Percentiles rank a stretch among this genome's conserved stretches.
These are phyloP conservation scores for Flaveria brownii DNA, from an alignment of 129 eudicot genomes.

Conservation along the genomic window DNA sequence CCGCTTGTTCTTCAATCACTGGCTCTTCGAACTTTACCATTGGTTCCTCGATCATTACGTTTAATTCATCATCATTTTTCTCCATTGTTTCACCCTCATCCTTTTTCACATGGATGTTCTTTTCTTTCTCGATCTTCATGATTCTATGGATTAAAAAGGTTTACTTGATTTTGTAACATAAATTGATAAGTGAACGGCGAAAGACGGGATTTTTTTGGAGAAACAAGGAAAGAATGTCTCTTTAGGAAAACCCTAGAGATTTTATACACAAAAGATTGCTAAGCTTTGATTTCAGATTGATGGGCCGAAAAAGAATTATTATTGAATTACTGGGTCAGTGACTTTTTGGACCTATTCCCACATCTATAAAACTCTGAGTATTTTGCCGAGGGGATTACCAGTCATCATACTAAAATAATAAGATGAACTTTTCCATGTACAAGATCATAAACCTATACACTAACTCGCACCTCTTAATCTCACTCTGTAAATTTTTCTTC, in stretches of 20 bases:
- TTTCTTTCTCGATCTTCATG: conserved; percentile 10
- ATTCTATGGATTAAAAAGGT: background rate
- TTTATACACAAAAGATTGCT: background rate
- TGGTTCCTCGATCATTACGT: background rate
- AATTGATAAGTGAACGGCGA: background rate
- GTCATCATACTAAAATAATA: background rate
- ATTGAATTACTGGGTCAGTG: background rate
- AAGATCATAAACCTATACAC: background rate
- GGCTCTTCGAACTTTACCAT: no score
- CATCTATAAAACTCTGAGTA: background rate
- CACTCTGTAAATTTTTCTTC: background rate
- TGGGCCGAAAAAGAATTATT: no score
- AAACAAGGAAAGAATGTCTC: background rate
- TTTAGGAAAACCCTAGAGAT: conserved; percentile 26
- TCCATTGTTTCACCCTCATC: background rate
- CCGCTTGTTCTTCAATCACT: no score
- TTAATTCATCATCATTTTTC: background rate
- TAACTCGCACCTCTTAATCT: conserved; percentile 18
- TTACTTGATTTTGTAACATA: conserved; percentile 13
- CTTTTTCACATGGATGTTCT: background rate
- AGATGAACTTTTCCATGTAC: background rate
- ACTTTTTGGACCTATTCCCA: conserved; percentile 27
- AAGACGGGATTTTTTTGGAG: background rate
- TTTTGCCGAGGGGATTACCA: background rate
- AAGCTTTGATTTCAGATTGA: no score